Conservation (phyloP, 2,329 filamentous ascomycete species). For the Exophiala spinifera region DNA sequence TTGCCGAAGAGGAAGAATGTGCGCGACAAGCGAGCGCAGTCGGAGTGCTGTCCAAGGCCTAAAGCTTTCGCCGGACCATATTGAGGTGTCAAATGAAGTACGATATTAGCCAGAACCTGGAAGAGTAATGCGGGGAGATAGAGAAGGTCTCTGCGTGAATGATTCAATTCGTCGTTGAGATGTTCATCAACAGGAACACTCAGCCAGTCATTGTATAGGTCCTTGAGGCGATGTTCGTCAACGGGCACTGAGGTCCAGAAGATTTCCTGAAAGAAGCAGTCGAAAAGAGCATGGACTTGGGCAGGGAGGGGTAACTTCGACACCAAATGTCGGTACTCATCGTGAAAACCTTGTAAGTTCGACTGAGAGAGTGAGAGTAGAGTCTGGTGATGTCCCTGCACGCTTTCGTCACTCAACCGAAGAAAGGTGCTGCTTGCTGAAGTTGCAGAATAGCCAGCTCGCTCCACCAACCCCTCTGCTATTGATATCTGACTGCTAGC, state of each 20-base stretch:
- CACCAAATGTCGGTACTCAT: slow-evolving; percentile 3
- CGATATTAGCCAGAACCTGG: slow-evolving; percentile 3
- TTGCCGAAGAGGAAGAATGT: slow-evolving; percentile 1
- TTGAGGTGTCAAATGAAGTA: slow-evolving; percentile 3
- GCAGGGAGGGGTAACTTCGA: slow-evolving; percentile 1
- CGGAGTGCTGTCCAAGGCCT: neutral
- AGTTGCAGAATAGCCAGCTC: slow-evolving; percentile 9
- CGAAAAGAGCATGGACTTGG: slow-evolving; percentile 4
- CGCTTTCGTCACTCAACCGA: neutral
- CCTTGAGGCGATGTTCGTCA: slow-evolving; percentile 8
- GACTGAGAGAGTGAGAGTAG: neutral
- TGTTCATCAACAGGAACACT: neutral
- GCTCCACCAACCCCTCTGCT: slow-evolving; percentile 2
- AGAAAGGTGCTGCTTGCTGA: neutral
- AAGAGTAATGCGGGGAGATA: slow-evolving; percentile 12
- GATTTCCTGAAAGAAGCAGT: slow-evolving; percentile 1
- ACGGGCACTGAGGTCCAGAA: slow-evolving; percentile 9
- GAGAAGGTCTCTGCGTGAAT: neutral
- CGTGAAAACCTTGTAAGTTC: neutral
- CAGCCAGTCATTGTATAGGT: neutral
- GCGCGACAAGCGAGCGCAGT: slow-evolving; percentile 7
- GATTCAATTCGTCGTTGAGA: neutral
- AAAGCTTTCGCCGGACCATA: slow-evolving; percentile 1
- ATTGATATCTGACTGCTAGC: no score
- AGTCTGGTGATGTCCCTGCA: neutral